Percentiles rank a stretch among this genome's conserved stretches.
phyloP scores from a whole-genome alignment of 2,329 filamentous ascomycete genomes.

The Purpureocillium lavendulum region DNA sequence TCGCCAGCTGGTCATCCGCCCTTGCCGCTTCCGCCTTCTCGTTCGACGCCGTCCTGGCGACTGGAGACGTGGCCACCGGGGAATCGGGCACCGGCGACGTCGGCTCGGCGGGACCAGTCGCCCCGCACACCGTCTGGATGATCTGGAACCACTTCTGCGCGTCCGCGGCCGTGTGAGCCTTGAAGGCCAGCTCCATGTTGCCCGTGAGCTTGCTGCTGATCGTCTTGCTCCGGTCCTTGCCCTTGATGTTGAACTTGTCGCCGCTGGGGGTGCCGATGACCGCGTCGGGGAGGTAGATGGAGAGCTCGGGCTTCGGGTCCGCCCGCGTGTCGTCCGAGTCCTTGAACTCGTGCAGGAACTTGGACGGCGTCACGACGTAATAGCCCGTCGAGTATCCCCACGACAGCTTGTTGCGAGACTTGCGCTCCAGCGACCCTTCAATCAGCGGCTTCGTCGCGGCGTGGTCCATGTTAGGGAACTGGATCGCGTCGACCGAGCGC shows the following conservation, averaged over 20 bases:
- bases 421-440: conserved; percentile 82
- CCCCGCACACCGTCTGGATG: conserved; percentile 54
- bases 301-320: conserved; percentile 78
- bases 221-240: conserved; percentile 80
- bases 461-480: conserved; percentile 87
- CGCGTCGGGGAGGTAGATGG: conserved; percentile 88
- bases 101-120: conserved; percentile 29
- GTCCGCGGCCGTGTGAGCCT: conserved; percentile 72
- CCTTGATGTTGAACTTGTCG: conserved; percentile 88
- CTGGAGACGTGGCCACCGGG: conserved; percentile 4
- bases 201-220: conserved; percentile 75
- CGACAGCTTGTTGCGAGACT: conserved; percentile 75
- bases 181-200: conserved; percentile 74
- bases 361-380: conserved; percentile 83
- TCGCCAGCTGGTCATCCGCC: conserved; percentile 8
- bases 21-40: conserved; percentile 2
- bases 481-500: conserved; percentile 63
- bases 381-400: conserved; percentile 73
- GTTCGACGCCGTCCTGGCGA: not conserved
- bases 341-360: conserved; percentile 94
- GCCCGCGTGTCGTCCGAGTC: conserved; percentile 66
- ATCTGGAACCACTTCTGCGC: conserved; percentile 79
- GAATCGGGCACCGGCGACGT: conserved; percentile 15
- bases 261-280: conserved; percentile 63
- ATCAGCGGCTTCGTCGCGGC: conserved; percentile 71